These are phyloP conservation scores for Pholiota conissans DNA, from an alignment of 768 basidiomycete species.

Conservation along the genomic window DNA sequence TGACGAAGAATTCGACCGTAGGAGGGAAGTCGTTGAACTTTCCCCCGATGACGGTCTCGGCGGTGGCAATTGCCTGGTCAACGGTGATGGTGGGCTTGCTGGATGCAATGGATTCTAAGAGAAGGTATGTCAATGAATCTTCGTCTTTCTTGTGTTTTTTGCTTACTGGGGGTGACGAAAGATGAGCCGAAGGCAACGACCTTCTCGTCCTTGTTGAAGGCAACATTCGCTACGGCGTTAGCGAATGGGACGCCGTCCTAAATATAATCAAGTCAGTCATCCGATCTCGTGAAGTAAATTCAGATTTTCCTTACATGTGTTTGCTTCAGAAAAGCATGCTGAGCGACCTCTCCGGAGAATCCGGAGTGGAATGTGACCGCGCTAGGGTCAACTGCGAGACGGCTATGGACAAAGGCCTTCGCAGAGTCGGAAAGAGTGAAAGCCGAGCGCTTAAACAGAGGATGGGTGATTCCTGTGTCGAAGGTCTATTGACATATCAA, in stretches of 20 bases:
- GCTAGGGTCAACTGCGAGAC: slow-evolving; percentile 22
- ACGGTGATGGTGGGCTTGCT: slow-evolving; percentile 37
- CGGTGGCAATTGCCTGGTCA: slow-evolving; percentile 31
- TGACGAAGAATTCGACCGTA: slow-evolving; percentile 43
- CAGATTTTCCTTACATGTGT: slow-evolving; percentile 18
- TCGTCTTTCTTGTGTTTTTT: too few species aligned
- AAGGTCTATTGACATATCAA: slow-evolving; percentile 23
- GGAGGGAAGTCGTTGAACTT: slow-evolving; percentile 42
- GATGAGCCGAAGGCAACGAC: slow-evolving; percentile 33
- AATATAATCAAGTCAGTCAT: not conserved
- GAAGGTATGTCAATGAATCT: slow-evolving; percentile 8
- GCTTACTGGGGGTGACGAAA: slow-evolving; percentile 19
- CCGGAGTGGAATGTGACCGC: slow-evolving; percentile 27
- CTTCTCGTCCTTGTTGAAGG: slow-evolving; percentile 24
- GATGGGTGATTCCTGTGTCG: slow-evolving; percentile 30
- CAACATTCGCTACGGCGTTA: slow-evolving; percentile 37
- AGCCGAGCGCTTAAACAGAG: slow-evolving; percentile 24
- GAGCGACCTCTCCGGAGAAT: slow-evolving; percentile 23
- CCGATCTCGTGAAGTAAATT: not conserved
- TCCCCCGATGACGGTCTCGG: slow-evolving; percentile 41
- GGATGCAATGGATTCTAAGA: slow-evolving; percentile 31
- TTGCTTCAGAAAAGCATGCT: slow-evolving; percentile 29
- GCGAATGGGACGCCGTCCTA: slow-evolving; percentile 30
- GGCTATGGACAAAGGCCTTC: slow-evolving; percentile 23
- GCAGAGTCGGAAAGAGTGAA: slow-evolving; percentile 24